Base-by-base conservation (phyloP, 169 alveolate genomes). In the Eimeria acervulina region DNA sequence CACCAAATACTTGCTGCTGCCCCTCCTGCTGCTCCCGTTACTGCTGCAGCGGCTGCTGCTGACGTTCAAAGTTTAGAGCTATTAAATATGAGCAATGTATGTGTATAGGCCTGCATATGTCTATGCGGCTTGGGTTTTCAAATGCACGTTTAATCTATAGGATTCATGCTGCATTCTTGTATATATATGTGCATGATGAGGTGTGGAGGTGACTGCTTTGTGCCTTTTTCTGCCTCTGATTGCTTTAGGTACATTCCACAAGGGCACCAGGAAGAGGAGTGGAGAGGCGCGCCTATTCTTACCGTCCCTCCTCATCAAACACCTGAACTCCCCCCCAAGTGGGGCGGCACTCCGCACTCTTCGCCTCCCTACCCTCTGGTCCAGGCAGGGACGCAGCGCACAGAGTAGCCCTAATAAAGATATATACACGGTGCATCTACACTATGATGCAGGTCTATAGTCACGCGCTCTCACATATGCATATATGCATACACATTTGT, bases 231-330 rank as follows among this genome's bases (percentile, higher is more conserved):
- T 40, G 51, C 51, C 33, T n/a, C 47, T 38, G 51, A 10, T 4
- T 83, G 74, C 74, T 51, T 21, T 52, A 92, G 96, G 96, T 92
- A 92, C 36, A 92, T 92, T 61, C 96, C 96, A 8, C 61, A 47
- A 36, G 96, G 96, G 42, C 96, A 78, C 33, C 59, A 76, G n/a
- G 96, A 92, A 80, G 96, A 92, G 42, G 96, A 92, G 68, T 92
- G 96, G 96, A 33, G 96, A n/a, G 96, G 93, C 8, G 91, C 96
- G 10, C 96, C 96, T 19, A 92, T 92, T 59, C 88, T 78, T 19
- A 92, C 92, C 6, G 92, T 92, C 38, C 96, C 96, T 1, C 96
- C 96, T 17, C 92, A 92, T 40, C 93, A 78, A n/a, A 70, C 96
- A 10, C 96, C 96, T 36, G 92, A 85, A 26, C 85, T 92, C 55